Evolutionary conservation across 2,329 filamentous ascomycete species (phyloP).

Genomic region (Pyrenochaeta sp.): DNA sequence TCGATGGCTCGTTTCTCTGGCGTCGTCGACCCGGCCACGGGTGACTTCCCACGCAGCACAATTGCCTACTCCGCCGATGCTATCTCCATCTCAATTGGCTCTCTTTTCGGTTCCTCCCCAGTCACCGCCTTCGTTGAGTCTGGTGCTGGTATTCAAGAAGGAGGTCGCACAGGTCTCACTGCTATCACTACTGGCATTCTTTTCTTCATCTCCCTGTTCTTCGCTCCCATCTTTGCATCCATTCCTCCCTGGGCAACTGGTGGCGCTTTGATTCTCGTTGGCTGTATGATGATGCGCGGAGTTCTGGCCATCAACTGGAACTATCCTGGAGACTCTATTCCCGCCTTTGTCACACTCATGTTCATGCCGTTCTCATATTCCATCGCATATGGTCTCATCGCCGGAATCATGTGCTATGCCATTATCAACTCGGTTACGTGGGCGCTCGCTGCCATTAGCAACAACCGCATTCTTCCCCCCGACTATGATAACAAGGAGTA

Average conservation of each 20-base stretch:
- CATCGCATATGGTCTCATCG: conserved; percentile 86
- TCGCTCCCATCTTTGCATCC: conserved; percentile 87
- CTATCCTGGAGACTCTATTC: conserved; percentile 80
- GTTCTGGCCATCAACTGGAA: conserved; percentile 87
- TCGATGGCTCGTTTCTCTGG: conserved; percentile 87
- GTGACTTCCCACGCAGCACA: conserved; percentile 88
- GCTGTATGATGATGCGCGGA: conserved; percentile 81
- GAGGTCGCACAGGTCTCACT: conserved; percentile 82
- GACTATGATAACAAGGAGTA: conserved; percentile 40
- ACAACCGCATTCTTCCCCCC: conserved; percentile 28
- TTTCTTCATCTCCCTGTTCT: conserved; percentile 83
- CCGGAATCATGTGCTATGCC: conserved; percentile 77
- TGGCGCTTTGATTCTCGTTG: conserved; percentile 84
- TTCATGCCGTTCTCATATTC: conserved; percentile 92
- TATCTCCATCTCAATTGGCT: conserved; percentile 79
- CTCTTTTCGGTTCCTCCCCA: conserved; percentile 78
- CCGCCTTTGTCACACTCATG: conserved; percentile 82
- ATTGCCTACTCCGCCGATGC: conserved; percentile 86
- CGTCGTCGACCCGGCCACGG: conserved; percentile 79
- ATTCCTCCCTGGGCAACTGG: conserved; percentile 91
- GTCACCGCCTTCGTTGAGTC: conserved; percentile 89
- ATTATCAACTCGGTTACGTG: conserved; percentile 74
- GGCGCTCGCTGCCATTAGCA: conserved; percentile 23
- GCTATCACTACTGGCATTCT: conserved; percentile 79
- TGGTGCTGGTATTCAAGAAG: conserved; percentile 86